Base-by-base conservation (phyloP, 208 protist species). In the Leishmania guyanensis region DNA sequence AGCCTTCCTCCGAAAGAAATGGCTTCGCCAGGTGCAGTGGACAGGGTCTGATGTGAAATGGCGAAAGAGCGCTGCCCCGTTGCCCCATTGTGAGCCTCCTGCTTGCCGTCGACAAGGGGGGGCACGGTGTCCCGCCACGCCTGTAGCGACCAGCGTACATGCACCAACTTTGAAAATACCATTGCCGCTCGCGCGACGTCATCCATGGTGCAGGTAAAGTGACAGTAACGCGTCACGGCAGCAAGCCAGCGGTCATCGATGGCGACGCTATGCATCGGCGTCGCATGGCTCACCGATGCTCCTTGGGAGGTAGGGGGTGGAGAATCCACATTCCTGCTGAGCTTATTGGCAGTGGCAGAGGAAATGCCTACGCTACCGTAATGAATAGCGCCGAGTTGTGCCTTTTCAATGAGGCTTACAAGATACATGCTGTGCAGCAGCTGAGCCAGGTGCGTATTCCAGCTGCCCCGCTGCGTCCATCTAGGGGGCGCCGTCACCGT, bases 341-440 rank as follows among this genome's bases (percentile, higher is more conserved):
- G 33, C 22, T 20, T 4, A 1, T 26, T 78, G 29, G 29, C 20
- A 8, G n/a, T n/a, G 22, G 50, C 22, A 12, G 14, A 20, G 60
- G 58, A 39, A 14, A 20, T 36, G 33, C 36, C 51, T 26, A 46
- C 60, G 26, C 53, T 22, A 1, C 50, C 16, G 39, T 71, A 68
- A 68, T 39, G 77, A 22, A 81, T 75, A 8, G 90, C 72, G 26
- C 92, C 88, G 22, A 91, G 75, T 75, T 97, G 94, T 3, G 94
- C 94, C 73, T 91, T 90, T 77, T 89, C 85, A 0, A 89, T 88
- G 65, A 93, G 87, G 6, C 92, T 92, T n/a, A 97, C 85, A 5
- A 96, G 84, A 65, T 88, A 93, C 64, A 88, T 80, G 80, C 86
- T 87, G 80, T 96, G 94, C 48, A 95, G 68, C 65, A 93, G 79